A percentile compares a stretch with the other conserved stretches of the same genome.
These are phyloP conservation scores for Pouteria glomerata DNA, from an alignment of 148 eudicot species.

Conservation along the genomic window DNA sequence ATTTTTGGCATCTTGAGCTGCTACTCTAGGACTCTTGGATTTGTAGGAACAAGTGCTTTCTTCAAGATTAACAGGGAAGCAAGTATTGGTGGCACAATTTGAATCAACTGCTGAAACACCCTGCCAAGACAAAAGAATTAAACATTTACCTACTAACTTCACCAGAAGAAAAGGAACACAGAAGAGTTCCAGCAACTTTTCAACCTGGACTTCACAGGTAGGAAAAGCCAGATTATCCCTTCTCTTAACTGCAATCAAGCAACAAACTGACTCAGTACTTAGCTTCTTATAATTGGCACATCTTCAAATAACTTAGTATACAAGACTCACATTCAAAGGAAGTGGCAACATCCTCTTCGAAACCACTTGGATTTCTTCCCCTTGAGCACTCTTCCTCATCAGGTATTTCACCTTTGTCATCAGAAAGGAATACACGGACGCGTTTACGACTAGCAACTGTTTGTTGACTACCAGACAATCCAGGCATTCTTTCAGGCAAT, in stretches of 20 bases:
- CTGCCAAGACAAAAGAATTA: conserved; percentile 29
- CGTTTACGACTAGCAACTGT: conserved; percentile 60
- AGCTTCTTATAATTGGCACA: background rate
- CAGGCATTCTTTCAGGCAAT: conserved; percentile 33
- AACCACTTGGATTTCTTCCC: conserved; percentile 24
- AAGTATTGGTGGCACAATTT: conserved; percentile 32
- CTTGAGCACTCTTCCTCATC: conserved; percentile 35
- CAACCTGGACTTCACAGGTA: conserved; percentile 48
- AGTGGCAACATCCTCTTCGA: conserved; percentile 52
- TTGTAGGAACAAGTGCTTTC: conserved; percentile 58
- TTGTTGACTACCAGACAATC: conserved; percentile 45
- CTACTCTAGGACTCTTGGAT: conserved; percentile 37
- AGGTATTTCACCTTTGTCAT: conserved; percentile 60
- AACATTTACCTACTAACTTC: background rate
- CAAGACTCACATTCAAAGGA: conserved; percentile 56
- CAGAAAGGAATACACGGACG: conserved; percentile 67
- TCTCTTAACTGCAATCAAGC: conserved; percentile 48
- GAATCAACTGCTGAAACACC: conserved; percentile 38
- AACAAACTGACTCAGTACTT: conserved; percentile 16
- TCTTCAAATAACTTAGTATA: background rate
- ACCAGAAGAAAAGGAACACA: background rate
- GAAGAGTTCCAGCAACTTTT: conserved; percentile 1
- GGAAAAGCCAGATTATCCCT: conserved; percentile 22
- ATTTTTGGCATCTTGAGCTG: conserved; percentile 24
- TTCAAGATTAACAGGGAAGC: conserved; percentile 47